Base-by-base conservation (phyloP, 2,329 filamentous ascomycete genomes). In the Tolypocladium sp. region DNA sequence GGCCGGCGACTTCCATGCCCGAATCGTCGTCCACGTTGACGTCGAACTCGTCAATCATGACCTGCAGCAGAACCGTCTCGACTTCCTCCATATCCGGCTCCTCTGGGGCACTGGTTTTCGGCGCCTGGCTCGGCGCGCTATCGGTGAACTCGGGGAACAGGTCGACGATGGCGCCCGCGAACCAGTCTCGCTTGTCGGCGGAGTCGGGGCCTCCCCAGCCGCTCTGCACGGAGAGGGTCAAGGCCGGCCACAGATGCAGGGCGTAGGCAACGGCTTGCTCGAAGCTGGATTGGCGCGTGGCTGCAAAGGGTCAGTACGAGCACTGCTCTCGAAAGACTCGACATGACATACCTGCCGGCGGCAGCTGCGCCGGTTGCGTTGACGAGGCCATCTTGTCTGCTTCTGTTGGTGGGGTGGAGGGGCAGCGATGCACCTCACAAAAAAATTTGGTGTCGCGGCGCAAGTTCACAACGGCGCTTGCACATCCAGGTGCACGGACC, bases 1-100 rank as follows among this genome's bases (percentile, higher is more conserved):
- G 80, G 60, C 79, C 78, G 12, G 92, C 92, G 8, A 96, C 84
- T 59, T 87, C 83, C 57, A 82, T 85, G 40, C 87, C 89, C 55
- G 88, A 93, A 66, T 92, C 92, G 73, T 99, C 94, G 68, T 97
- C 94, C 35, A 97, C 84, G 59, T 90, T 88, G 58, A 94, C 89
- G 68, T 96, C 92, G 69, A 97, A 99, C 74, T 99, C 94, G 76
- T 97, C 94, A 63, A 89, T 83, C 88, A 97, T 94, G 62, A 96
- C 87, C 68, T 97, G 90, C 54, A 96, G 79, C 55, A 97, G 79
- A 57, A 95, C 86, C 46, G 88, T 82, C 77, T 97, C 93, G 51
- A 97, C 78, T 66, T 97, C 91, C 63, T 88, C 85, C 22, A 82
- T 77, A 66, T 96, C 89, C 13, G 90, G 80, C 65, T 85, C 82